phyloP scores from a whole-genome alignment of 208 protist genomes.

The Trichomonas tenax region DNA sequence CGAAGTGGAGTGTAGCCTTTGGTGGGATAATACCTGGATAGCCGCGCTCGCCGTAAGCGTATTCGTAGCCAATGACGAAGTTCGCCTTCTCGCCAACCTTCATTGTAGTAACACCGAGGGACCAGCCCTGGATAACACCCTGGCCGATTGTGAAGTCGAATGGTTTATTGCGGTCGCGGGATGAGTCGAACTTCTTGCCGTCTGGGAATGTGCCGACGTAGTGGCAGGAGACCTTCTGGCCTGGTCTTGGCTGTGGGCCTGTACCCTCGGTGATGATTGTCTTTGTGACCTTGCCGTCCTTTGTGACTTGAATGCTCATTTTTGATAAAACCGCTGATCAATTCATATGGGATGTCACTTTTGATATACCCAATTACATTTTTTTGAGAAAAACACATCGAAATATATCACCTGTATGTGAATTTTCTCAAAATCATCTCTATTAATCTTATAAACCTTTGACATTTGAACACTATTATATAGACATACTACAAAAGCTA shows the following conservation, averaged over 20 bases:
- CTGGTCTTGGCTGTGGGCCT: background rate
- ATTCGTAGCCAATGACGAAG: conserved; percentile 32
- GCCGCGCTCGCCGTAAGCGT: conserved; percentile 35
- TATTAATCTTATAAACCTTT: too few relatives aligned
- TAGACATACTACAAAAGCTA: too few relatives aligned
- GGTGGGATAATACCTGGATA: conserved; percentile 32
- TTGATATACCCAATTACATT: too few relatives aligned
- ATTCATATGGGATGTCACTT: too few relatives aligned
- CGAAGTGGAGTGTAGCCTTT: conserved; percentile 31
- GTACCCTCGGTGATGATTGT: background rate
- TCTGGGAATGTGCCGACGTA: conserved; percentile 26
- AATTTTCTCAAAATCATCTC: too few relatives aligned
- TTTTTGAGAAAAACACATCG: too few relatives aligned
- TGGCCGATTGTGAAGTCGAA: conserved; percentile 36
- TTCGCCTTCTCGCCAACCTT: conserved; percentile 34
- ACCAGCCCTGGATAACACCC: conserved; percentile 46
- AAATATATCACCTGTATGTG: too few relatives aligned
- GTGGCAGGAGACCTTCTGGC: conserved; percentile 8
- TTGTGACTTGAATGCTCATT: background rate
- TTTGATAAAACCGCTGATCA: background rate
- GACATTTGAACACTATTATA: too few relatives aligned
- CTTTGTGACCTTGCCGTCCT: conserved; percentile 6
- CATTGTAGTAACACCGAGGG: conserved; percentile 37
- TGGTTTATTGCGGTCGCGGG: background rate
- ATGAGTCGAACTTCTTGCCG: conserved; percentile 27